phyloP scores from a whole-genome alignment of 805 yeast species.

The Kazachstania africana region DNA sequence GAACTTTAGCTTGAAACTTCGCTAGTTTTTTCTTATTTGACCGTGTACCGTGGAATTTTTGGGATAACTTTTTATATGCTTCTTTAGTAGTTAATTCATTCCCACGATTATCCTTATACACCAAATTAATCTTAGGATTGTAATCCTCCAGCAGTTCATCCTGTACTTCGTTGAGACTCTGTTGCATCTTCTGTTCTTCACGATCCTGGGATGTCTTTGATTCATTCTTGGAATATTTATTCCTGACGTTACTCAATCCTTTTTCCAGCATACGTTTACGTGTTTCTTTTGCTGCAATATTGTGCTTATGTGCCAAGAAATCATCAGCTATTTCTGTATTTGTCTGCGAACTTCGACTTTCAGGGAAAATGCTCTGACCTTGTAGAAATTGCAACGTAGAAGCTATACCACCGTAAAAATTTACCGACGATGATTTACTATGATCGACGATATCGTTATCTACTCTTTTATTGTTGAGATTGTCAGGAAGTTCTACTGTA shows the following conservation, averaged over 20 bases:
- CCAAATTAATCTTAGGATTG: conserved; percentile 35
- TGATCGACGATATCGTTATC: too few species aligned
- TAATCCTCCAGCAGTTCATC: conserved; percentile 27
- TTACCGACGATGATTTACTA: too few species aligned
- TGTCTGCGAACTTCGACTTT: background rate
- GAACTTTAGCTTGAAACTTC: conserved; percentile 14
- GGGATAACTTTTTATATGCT: conserved; percentile 69
- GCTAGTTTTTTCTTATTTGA: conserved; percentile 18
- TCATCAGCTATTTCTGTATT: background rate
- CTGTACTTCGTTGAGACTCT: conserved; percentile 17
- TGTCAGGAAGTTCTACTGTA: too few species aligned
- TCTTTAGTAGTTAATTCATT: conserved; percentile 46
- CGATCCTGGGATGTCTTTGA: conserved; percentile 3
- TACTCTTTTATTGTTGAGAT: too few species aligned
- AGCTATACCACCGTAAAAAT: conserved; percentile 22
- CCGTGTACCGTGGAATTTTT: conserved; percentile 58
- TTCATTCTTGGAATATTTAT: conserved; percentile 1
- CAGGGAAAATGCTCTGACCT: conserved; percentile 8
- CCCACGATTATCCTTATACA: conserved; percentile 57
- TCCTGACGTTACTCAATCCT: conserved; percentile 2
- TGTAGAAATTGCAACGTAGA: conserved; percentile 18
- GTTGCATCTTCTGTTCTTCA: conserved; percentile 20
- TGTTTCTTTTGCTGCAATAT: conserved; percentile 5
- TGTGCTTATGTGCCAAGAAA: conserved; percentile 4
- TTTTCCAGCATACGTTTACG: conserved; percentile 4